Conservation (phyloP, 1,284 basidiomycete species). For the Heterobasidion occidentale region DNA sequence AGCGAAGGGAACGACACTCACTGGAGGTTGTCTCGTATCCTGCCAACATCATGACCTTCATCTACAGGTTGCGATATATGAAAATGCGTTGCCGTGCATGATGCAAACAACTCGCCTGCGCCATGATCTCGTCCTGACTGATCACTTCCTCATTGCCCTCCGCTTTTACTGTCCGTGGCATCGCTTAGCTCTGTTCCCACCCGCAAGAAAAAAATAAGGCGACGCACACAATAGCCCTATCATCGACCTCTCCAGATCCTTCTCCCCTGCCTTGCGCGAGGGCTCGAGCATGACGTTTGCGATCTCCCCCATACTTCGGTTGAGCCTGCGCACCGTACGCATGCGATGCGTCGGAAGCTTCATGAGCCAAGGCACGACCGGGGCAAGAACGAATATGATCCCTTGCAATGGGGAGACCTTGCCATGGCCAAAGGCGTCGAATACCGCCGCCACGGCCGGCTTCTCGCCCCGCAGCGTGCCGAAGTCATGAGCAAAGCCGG, state of each 20-base stretch:
- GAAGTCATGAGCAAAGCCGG: constrained; percentile 11
- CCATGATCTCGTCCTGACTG: neutral
- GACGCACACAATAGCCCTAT: neutral
- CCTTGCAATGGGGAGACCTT: neutral
- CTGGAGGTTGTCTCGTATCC: constrained; percentile 37
- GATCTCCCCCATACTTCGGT: constrained; percentile 34
- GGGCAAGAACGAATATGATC: neutral
- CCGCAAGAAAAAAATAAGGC: neutral
- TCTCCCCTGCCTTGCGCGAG: constrained; percentile 25
- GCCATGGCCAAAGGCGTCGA: neutral
- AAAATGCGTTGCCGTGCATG: neutral
- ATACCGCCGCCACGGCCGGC: neutral
- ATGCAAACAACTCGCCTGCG: neutral
- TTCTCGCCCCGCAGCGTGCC: neutral
- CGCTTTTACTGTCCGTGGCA: constrained; percentile 23
- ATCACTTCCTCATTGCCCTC: constrained; percentile 17
- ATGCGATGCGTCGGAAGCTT: neutral
- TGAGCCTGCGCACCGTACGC: constrained; percentile 17
- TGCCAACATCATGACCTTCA: constrained; percentile 30
- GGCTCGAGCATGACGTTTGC: constrained; percentile 38
- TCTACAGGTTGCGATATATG: constrained; percentile 16
- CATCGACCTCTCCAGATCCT: neutral
- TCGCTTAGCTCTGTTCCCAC: neutral
- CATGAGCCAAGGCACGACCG: neutral
- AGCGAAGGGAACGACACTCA: constrained; percentile 13